A percentile compares a stretch with the other conserved stretches of the same genome.
Conservation (phyloP, 305 asterid species). For the Fraxinus albicans region DNA sequence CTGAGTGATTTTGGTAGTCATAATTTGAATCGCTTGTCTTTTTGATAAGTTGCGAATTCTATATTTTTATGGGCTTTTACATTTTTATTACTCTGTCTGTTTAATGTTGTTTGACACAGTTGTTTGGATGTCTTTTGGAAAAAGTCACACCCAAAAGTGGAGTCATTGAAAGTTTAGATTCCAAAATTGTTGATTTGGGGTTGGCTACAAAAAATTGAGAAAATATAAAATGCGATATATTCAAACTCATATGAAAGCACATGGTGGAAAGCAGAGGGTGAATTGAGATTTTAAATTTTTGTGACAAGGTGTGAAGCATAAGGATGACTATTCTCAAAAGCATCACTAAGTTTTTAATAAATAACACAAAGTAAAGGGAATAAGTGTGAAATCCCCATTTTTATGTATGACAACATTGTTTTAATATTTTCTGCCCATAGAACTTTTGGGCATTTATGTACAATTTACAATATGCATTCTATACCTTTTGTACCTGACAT, state of each 20-base stretch:
- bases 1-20: background rate
- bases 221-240: background rate
- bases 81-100: background rate
- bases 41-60: background rate
- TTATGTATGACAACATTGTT: background rate
- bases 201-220: background rate
- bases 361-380: background rate
- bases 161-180: background rate
- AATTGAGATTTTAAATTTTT: background rate
- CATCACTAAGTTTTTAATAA: background rate
- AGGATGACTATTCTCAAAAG: background rate
- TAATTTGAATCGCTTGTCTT: background rate
- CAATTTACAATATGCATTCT: background rate
- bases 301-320: background rate
- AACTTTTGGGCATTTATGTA: background rate
- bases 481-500: background rate
- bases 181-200: background rate
- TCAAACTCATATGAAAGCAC: background rate
- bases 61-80: constrained; percentile 13
- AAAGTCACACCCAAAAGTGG: background rate
- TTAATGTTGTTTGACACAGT: background rate
- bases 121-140: background rate
- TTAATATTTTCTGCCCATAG: background rate
- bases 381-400: background rate
- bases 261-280: background rate